phyloP scores from a whole-genome alignment of 1,284 basidiomycete genomes.

The Cutaneotrichosporon sp. region DNA sequence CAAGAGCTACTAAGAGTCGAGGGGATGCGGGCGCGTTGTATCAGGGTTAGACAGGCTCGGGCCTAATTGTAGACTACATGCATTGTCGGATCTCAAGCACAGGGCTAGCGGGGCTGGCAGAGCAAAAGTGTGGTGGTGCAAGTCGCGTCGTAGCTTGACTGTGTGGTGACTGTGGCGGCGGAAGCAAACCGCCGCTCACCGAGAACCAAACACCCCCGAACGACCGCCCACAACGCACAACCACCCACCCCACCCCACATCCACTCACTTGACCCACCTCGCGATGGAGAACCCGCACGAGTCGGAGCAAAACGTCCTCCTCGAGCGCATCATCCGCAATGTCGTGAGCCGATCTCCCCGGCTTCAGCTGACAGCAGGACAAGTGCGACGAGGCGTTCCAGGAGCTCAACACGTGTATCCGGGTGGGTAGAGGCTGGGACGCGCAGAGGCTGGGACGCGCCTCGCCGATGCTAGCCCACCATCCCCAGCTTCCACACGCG shows the following conservation, averaged over 20 bases:
- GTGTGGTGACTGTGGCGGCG: no score
- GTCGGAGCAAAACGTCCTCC: constrained; percentile 81
- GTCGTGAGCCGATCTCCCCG: no score
- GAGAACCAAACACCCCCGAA: neutral
- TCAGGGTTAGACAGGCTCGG: neutral
- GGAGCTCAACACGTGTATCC: constrained; percentile 53
- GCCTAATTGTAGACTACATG: constrained; percentile 9
- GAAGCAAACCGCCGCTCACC: neutral
- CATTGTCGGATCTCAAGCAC: constrained; percentile 6
- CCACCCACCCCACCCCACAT: constrained; percentile 6
- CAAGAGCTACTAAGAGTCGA: constrained; percentile 24
- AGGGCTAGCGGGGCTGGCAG: no score
- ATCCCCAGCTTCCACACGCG: no score
- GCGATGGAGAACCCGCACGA: constrained; percentile 95
- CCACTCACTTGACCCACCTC: no score
- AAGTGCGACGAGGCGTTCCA: constrained; percentile 53
- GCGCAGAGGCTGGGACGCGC: no score
- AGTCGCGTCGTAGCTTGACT: no score
- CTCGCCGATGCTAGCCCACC: no score
- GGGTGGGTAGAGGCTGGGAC: constrained; percentile 29
- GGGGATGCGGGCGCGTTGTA: neutral
- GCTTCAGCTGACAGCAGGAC: constrained; percentile 42
- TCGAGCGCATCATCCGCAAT: constrained; percentile 88
- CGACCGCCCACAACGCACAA: constrained; percentile 3
- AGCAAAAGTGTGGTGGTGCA: no score